Conservation (phyloP, 495 filamentous ascomycete species). For the Penicillium subrubescens region DNA sequence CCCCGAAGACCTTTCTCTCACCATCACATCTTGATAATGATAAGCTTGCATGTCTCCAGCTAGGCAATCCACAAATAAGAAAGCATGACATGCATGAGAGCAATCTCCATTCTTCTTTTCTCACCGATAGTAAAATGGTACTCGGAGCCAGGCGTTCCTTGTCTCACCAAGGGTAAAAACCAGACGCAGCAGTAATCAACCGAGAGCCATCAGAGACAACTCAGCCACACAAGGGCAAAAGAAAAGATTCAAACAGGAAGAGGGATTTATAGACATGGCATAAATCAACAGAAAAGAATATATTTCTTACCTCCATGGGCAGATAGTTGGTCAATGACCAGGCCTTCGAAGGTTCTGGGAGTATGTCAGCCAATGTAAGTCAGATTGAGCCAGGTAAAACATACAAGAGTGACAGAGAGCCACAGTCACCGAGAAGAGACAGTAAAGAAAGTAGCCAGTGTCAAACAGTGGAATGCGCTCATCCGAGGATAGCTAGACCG, state of each 20-base stretch:
- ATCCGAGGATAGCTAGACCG: constrained; percentile 17
- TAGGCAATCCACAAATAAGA: constrained; percentile 1
- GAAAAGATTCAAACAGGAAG: not conserved
- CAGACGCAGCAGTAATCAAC: constrained; percentile 7
- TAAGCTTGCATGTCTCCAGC: not conserved
- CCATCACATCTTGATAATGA: not conserved
- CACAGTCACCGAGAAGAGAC: constrained; percentile 3
- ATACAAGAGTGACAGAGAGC: constrained; percentile 6
- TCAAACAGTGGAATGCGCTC: constrained; percentile 15
- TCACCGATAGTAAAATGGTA: constrained; percentile 7
- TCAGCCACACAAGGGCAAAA: not conserved
- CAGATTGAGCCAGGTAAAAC: not conserved
- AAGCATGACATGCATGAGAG: constrained; percentile 11
- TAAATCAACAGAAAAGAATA: not conserved
- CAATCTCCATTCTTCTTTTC: constrained; percentile 4
- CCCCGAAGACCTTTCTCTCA: not conserved
- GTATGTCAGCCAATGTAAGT: constrained; percentile 3
- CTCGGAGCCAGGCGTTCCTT: constrained; percentile 20
- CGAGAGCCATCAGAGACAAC: constrained; percentile 5
- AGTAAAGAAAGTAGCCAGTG: constrained; percentile 1
- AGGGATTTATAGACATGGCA: not conserved
- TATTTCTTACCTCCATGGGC: constrained; percentile 22
- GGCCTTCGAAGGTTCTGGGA: not conserved
- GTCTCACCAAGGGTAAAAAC: constrained; percentile 27
- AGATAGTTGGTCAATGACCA: not conserved